A percentile compares a stretch with the other conserved stretches of the same genome.
These are phyloP conservation scores for Talaromyces verruculosus DNA, from an alignment of 2,329 filamentous ascomycete species.

Conservation along the genomic window DNA sequence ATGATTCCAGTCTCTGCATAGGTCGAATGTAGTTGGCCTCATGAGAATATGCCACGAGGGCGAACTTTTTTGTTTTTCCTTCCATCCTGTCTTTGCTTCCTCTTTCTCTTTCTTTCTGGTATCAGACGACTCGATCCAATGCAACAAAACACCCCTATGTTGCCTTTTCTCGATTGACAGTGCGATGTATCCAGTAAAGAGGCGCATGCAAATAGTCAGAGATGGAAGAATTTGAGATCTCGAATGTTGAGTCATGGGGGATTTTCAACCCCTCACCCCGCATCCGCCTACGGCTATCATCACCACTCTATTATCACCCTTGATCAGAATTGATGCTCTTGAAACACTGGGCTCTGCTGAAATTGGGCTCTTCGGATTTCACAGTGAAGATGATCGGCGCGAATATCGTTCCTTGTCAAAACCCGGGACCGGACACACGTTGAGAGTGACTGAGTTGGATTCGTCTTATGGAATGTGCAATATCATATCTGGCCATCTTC, in stretches of 20 bases:
- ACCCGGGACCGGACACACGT: neutral
- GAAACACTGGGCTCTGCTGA: neutral
- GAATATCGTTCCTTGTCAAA: neutral
- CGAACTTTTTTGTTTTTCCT: neutral
- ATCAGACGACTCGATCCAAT: neutral
- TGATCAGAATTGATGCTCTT: neutral
- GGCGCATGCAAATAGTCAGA: neutral
- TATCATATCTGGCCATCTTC: neutral
- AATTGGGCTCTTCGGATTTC: neutral
- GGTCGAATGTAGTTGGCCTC: neutral
- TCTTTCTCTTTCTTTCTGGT: neutral
- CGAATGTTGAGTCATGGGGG: neutral
- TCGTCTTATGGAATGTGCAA: neutral
- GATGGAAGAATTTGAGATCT: neutral
- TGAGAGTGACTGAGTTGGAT: neutral
- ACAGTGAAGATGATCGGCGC: neutral
- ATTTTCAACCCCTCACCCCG: conserved; percentile 8
- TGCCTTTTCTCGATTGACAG: neutral
- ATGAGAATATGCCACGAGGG: neutral
- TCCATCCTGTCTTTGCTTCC: neutral
- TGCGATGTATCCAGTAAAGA: neutral
- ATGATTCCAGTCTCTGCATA: neutral
- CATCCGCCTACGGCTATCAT: neutral
- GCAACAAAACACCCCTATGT: neutral
- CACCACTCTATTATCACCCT: neutral